These are phyloP conservation scores for Rhodotorula sp. DNA, from an alignment of 1,284 basidiomycete genomes.

Conservation along the genomic window DNA sequence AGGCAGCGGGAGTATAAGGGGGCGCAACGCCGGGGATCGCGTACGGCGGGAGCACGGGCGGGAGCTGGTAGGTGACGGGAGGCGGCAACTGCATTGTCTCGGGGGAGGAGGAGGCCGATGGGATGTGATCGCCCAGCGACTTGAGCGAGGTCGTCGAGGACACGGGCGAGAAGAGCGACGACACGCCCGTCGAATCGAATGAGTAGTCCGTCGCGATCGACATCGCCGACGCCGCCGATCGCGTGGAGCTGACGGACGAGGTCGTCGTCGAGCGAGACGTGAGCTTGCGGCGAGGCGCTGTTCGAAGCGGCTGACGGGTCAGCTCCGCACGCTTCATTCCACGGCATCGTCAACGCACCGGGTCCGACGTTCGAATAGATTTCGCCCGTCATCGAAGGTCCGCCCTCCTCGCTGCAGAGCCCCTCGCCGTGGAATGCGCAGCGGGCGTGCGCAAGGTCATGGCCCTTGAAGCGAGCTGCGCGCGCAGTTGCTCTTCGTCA, in stretches of 20 bases:
- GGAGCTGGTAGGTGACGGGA: constrained; percentile 8
- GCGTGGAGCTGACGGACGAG: constrained; percentile 12
- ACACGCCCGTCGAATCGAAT: constrained; percentile 4
- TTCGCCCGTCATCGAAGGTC: constrained; percentile 19
- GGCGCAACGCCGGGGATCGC: background rate
- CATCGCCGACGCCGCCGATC: constrained; percentile 10
- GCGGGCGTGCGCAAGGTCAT: constrained; percentile 18
- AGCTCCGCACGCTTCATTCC: background rate
- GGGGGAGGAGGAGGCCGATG: background rate
- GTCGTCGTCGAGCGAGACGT: constrained; percentile 1
- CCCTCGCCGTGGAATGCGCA: constrained; percentile 34
- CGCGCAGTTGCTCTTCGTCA: background rate
- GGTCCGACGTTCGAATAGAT: constrained; percentile 18
- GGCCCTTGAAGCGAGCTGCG: constrained; percentile 27
- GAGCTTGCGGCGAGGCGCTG: constrained; percentile 18
- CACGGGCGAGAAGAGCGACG: constrained; percentile 12
- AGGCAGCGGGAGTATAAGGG: background rate
- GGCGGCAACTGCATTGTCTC: background rate
- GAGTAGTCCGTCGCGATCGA: constrained; percentile 17
- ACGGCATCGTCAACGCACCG: constrained; percentile 1
- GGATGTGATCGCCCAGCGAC: background rate
- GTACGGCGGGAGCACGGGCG: background rate
- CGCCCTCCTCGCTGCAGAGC: constrained; percentile 32
- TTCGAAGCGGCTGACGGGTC: background rate
- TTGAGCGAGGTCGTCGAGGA: constrained; percentile 19